Evolutionary conservation across 2,329 filamentous ascomycete genomes (phyloP).

Genomic region (Teratosphaeria gauchensis): DNA sequence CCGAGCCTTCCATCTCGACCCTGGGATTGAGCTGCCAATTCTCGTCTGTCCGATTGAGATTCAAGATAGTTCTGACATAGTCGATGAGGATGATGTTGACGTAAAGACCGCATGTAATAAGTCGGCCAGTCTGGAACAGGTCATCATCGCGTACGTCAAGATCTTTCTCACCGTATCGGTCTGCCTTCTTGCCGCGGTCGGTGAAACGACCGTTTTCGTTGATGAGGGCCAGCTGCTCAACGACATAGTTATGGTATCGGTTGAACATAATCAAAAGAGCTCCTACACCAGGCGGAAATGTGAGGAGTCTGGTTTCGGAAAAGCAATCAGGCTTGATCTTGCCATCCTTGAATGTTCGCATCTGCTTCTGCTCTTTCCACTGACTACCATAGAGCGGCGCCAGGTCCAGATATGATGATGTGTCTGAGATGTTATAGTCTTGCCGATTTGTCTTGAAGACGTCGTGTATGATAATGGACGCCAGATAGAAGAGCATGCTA

Average conservation of each 20-base stretch:
- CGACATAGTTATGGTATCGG: slow-evolving; percentile 77
- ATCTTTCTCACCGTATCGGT: slow-evolving; percentile 23
- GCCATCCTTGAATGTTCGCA: slow-evolving; percentile 57
- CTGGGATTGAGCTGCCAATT: slow-evolving; percentile 37
- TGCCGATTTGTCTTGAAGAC: slow-evolving; percentile 56
- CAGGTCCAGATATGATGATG: slow-evolving; percentile 66
- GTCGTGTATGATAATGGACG: slow-evolving; percentile 55
- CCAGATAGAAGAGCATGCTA: slow-evolving; percentile 65
- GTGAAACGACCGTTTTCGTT: slow-evolving; percentile 75
- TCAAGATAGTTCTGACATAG: slow-evolving; percentile 45
- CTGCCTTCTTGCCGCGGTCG: slow-evolving; percentile 41
- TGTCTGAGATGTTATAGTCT: slow-evolving; percentile 55
- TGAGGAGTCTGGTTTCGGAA: slow-evolving; percentile 53
- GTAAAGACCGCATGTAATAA: slow-evolving; percentile 45
- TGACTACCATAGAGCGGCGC: slow-evolving; percentile 64
- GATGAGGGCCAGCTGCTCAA: slow-evolving; percentile 68
- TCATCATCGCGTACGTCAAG: slow-evolving; percentile 35
- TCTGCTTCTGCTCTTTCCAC: slow-evolving; percentile 54
- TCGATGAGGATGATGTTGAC: slow-evolving; percentile 45
- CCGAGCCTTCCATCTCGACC: slow-evolving; percentile 27
- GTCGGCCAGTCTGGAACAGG: slow-evolving; percentile 42
- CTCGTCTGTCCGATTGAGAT: slow-evolving; percentile 35
- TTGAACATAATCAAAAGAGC: slow-evolving; percentile 59
- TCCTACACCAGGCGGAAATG: slow-evolving; percentile 60
- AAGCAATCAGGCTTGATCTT: slow-evolving; percentile 64